Percentiles rank a stretch among this genome's conserved stretches.
Evolutionary conservation across 2,329 filamentous ascomycete species (phyloP).

Genomic region (Arthrobotrys sphaeroides): DNA sequence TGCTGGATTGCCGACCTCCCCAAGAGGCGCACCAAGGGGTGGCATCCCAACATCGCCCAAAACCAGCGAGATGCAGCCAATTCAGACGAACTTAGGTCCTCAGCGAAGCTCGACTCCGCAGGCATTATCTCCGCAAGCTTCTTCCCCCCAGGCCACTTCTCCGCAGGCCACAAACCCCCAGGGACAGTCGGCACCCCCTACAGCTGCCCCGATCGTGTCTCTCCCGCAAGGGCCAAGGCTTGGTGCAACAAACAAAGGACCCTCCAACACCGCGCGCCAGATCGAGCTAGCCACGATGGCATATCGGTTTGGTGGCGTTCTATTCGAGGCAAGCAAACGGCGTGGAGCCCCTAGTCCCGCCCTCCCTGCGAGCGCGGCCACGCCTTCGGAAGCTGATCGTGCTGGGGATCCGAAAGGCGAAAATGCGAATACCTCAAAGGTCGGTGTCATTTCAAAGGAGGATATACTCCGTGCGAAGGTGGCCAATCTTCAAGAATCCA

Average conservation of each 20-base stretch:
- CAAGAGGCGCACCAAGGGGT: constrained; percentile 7
- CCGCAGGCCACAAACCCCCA: constrained; percentile 14
- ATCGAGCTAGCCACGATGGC: constrained; percentile 42
- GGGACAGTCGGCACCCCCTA: not conserved
- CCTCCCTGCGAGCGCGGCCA: not conserved
- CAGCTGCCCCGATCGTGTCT: constrained; percentile 1
- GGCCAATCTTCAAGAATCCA: constrained; percentile 20
- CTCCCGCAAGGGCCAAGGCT: constrained; percentile 19
- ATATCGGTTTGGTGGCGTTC: constrained; percentile 44
- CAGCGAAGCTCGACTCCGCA: constrained; percentile 41
- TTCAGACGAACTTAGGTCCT: constrained; percentile 50
- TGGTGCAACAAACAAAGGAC: constrained; percentile 27
- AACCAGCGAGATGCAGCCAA: constrained; percentile 21
- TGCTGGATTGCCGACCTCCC: constrained; percentile 39
- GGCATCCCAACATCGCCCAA: constrained; percentile 32
- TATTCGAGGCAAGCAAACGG: constrained; percentile 15
- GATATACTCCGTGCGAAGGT: constrained; percentile 35
- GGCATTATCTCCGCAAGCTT: not conserved
- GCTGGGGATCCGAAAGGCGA: constrained; percentile 34
- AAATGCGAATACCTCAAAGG: constrained; percentile 22
- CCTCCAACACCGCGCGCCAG: constrained; percentile 26
- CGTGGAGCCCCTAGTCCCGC: constrained; percentile 16
- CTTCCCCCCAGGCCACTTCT: constrained; percentile 2
- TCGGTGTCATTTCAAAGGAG: constrained; percentile 49
- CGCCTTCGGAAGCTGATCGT: constrained; percentile 20